Percentiles rank a stretch among this genome's conserved stretches.
These are phyloP conservation scores for Aspergillus quadrilineatus DNA, from an alignment of 2,329 filamentous ascomycete species.

Conservation along the genomic window DNA sequence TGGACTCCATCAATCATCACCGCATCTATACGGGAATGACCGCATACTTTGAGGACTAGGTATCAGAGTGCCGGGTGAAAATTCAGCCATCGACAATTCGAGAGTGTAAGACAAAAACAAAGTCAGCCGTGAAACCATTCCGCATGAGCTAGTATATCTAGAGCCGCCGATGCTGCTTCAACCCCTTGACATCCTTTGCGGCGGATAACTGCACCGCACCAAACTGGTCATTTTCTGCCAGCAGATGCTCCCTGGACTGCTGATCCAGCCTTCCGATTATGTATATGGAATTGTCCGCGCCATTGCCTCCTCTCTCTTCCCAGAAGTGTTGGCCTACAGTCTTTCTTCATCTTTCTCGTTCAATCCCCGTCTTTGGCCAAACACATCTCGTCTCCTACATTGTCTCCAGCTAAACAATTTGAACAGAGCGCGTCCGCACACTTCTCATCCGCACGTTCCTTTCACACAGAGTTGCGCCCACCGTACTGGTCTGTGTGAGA, in stretches of 20 bases:
- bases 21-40: too few species aligned
- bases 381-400: constrained; percentile 20
- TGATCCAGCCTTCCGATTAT: constrained; percentile 18
- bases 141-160: background rate
- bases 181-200: constrained; percentile 17
- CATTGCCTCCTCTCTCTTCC: constrained; percentile 17
- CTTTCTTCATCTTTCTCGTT: constrained; percentile 20
- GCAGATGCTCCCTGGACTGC: constrained; percentile 21
- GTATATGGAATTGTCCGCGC: constrained; percentile 15
- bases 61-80: too few species aligned
- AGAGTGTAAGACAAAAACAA: background rate
- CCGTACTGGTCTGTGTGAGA: constrained; percentile 18
- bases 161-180: constrained; percentile 35
- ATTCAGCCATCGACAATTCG: too few species aligned
- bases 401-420: constrained; percentile 17
- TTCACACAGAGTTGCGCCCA: constrained; percentile 21
- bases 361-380: constrained; percentile 18
- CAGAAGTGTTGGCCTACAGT: constrained; percentile 18
- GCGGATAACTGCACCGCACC: constrained; percentile 15
- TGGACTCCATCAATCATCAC: too few species aligned
- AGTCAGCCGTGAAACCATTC: background rate
- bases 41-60: too few species aligned
- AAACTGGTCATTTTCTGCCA: constrained; percentile 18
- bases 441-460: constrained; percentile 8
- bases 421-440: constrained; percentile 13